Percentiles rank a stretch among this genome's conserved stretches.
phyloP scores from a whole-genome alignment of 2,329 filamentous ascomycete genomes.

The Aspergillus neoniger region DNA sequence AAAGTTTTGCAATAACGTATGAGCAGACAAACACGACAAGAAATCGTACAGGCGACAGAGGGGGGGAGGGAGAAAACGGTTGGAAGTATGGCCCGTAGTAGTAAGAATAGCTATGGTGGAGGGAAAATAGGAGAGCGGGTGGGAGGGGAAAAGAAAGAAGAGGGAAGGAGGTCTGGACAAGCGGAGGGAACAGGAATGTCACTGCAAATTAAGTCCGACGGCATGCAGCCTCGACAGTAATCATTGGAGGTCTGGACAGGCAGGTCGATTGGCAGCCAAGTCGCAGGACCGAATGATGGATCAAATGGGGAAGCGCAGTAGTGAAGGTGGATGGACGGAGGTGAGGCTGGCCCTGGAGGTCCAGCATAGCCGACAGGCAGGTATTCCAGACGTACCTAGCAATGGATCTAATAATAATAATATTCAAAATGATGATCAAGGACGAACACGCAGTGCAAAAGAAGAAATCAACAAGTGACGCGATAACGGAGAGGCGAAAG shows the following conservation, averaged over 20 bases:
- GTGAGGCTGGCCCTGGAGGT: conserved; percentile 20
- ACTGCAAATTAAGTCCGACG: conserved; percentile 22
- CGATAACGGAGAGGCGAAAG: no score
- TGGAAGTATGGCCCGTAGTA: conserved; percentile 9
- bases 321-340: not conserved
- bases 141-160: conserved; percentile 14
- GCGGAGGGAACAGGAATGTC: conserved; percentile 21
- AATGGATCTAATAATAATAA: conserved; percentile 15
- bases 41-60: conserved; percentile 16
- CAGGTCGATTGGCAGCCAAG: conserved; percentile 14
- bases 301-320: conserved; percentile 19
- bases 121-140: conserved; percentile 11
- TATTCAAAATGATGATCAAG: no score
- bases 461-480: no score
- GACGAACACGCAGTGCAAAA: no score
- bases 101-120: not conserved
- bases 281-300: conserved; percentile 19
- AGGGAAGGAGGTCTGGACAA: conserved; percentile 18
- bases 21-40: conserved; percentile 15
- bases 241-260: conserved; percentile 18
- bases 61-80: conserved; percentile 4
- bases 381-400: not conserved
- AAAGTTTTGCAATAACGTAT: not conserved
- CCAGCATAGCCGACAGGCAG: conserved; percentile 4
- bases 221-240: conserved; percentile 18